phyloP scores from a whole-genome alignment of 225 moss, liverwort and hornwort genomes.

The Straminergon stramineum region DNA sequence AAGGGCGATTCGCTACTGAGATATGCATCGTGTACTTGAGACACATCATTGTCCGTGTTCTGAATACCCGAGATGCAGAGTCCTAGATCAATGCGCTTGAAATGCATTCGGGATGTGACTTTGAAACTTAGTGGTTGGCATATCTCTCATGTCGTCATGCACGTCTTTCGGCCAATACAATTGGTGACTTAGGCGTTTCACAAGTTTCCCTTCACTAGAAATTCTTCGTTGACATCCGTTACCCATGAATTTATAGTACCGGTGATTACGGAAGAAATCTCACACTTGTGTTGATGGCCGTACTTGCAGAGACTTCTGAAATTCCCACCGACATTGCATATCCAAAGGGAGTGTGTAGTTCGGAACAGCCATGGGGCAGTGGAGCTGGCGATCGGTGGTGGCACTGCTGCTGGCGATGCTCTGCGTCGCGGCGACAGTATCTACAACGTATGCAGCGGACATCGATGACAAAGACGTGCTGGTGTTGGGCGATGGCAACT shows the following conservation, averaged over 20 bases:
- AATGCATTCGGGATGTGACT: not conserved
- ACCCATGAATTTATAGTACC: not conserved
- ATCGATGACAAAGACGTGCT: conserved; percentile 40
- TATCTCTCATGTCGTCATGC: not conserved
- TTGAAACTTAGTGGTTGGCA: not conserved
- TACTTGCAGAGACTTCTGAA: not conserved
- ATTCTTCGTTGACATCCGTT: not conserved
- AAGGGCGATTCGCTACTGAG: not conserved
- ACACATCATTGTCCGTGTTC: not conserved
- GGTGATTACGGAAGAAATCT: not conserved
- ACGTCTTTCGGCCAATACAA: not conserved
- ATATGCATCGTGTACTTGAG: not conserved
- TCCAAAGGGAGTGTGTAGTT: not conserved
- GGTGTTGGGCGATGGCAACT: conserved; percentile 35
- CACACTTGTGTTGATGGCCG: not conserved
- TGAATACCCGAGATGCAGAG: not conserved
- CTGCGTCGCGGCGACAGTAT: not conserved
- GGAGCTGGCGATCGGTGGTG: conserved; percentile 11
- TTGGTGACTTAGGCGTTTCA: not conserved
- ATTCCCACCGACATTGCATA: not conserved
- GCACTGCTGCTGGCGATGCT: conserved; percentile 2
- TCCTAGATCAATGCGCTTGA: not conserved
- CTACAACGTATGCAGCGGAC: not conserved
- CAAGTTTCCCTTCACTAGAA: not conserved
- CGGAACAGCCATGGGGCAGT: not conserved